Conservation (phyloP, 1,284 basidiomycete species). For the Trichosporon sp. region DNA sequence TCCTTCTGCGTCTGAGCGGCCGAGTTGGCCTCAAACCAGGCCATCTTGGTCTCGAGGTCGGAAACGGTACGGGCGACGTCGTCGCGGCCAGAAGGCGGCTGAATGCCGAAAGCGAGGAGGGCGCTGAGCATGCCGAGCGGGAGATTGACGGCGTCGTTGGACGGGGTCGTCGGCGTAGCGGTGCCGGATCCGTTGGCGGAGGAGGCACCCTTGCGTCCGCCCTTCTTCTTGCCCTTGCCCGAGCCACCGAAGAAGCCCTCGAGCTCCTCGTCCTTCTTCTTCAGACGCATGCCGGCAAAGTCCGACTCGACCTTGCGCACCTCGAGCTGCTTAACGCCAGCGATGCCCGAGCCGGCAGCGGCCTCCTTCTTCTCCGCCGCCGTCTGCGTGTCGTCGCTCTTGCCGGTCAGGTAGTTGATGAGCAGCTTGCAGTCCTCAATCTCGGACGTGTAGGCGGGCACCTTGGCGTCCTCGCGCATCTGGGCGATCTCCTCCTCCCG, state of each 20-base stretch:
- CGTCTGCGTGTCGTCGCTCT: conserved; percentile 48
- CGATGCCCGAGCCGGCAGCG: conserved; percentile 50
- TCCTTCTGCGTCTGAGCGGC: conserved; percentile 55
- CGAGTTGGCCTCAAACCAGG: conserved; percentile 76
- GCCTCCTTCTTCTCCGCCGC: conserved; percentile 25
- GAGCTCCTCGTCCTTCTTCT: conserved; percentile 87
- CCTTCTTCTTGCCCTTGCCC: conserved; percentile 60
- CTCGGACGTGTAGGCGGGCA: conserved; percentile 85
- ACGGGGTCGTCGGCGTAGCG: conserved; percentile 28
- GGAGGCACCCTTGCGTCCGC: conserved; percentile 56
- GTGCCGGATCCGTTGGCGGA: conserved; percentile 13
- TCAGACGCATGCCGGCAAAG: conserved; percentile 65
- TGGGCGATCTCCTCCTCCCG: conserved; percentile 73
- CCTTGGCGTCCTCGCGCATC: conserved; percentile 82
- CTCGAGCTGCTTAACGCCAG: conserved; percentile 75
- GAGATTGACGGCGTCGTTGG: conserved; percentile 60
- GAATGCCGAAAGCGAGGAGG: conserved; percentile 80
- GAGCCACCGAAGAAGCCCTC: conserved; percentile 73
- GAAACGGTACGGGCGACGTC: conserved; percentile 82
- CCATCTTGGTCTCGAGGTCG: conserved; percentile 88
- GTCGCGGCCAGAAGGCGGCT: conserved; percentile 69
- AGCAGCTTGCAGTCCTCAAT: conserved; percentile 78
- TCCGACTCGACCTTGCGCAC: conserved; percentile 73
- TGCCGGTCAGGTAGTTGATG: conserved; percentile 82
- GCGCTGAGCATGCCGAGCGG: conserved; percentile 82